Evolutionary conservation across 805 yeast species (phyloP), one percentile per base, ranked within the genome.

Genomic region (Peterozyma xylosa): DNA sequence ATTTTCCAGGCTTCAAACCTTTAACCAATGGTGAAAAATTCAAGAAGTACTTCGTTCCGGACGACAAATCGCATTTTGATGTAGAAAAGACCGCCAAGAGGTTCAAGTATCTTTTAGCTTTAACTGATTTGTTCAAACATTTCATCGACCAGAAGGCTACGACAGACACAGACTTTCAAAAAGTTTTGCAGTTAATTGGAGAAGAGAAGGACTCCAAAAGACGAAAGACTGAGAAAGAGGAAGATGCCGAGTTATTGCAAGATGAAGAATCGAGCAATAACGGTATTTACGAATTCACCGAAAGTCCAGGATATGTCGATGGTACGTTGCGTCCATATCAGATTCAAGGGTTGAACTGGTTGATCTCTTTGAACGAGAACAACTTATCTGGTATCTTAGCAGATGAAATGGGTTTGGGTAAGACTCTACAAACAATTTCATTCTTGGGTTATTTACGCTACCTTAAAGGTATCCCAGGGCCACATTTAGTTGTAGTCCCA

Each of bases 371-470:
- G 33, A 86, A 89, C 59, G 96, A 90, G 52, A 88, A 91, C 62
- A 76, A 84, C 53, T 72, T 91, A 37, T 84, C 95, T 9, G 99
- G 99, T 16, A 93, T 91, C 38, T 67, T 91, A 41, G 99, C 99
- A 11, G 99, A 91, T 64, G 99, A 91, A 61, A 91, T 93, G 99
- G 99, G 99, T 2, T 71, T 91, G 35, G 99, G 99, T 45, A 91
- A 91, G 63, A 91, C 99, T 5, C 68, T 93, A 45, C 99, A 91
- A 64, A 91, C 98, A 0, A 88, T 91, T 39, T 78, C 98, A 1
- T 93, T 91, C 54, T 61, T 85, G 38, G 91, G 91, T 2, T 85
- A 80, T 55, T 63, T 85, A 36, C 69, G 93, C 48, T 82, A 77
- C 54, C 60, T 78, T 43, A 77, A 73, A 50, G 67, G 73, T 30